These are phyloP conservation scores for Trichophyton simii DNA, from an alignment of 2,329 filamentous ascomycete species.

Conservation along the genomic window DNA sequence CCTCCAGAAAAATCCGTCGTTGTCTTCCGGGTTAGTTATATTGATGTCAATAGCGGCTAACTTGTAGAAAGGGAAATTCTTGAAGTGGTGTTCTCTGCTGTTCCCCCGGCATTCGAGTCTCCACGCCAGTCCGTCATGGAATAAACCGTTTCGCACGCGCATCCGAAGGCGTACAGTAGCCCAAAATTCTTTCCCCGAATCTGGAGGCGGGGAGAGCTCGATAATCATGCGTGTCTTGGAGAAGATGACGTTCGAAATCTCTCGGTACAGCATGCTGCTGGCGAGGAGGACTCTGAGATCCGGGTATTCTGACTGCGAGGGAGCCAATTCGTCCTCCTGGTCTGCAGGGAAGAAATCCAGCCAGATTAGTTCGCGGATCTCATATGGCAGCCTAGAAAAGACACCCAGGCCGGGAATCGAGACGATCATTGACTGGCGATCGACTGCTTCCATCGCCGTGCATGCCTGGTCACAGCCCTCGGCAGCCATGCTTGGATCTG, in stretches of 20 bases:
- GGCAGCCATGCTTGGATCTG: too few species aligned
- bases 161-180: background rate
- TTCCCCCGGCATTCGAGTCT: background rate
- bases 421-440: too few species aligned
- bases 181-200: background rate
- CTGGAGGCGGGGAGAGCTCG: background rate
- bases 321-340: background rate
- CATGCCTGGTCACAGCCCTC: too few species aligned
- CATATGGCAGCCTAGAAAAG: conserved; percentile 1
- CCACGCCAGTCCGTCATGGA: background rate
- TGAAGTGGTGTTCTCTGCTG: background rate
- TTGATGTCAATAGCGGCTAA: background rate
- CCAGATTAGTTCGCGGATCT: conserved; percentile 8
- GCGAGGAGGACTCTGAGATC: background rate
- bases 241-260: background rate
- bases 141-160: background rate
- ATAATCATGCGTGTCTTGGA: background rate
- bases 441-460: too few species aligned
- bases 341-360: background rate
- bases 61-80: background rate
- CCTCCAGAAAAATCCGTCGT: background rate
- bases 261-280: background rate
- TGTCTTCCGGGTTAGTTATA: background rate
- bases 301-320: background rate
- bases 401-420: background rate